Evolutionary conservation across 148 eudicot species (phyloP).

Genomic region (Persicaria tinctoria): DNA sequence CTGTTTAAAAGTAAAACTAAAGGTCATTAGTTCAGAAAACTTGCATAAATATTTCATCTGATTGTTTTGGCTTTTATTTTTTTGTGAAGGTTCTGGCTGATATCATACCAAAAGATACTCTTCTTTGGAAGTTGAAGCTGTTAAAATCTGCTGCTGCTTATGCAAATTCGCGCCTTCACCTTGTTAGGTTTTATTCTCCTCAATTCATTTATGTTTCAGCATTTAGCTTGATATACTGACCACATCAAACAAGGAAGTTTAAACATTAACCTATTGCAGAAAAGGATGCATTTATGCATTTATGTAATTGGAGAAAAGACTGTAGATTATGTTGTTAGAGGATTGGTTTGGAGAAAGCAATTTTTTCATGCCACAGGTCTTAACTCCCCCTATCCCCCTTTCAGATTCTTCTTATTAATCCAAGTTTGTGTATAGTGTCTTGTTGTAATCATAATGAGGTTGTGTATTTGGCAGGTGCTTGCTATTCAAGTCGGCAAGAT

Average conservation of each 20-base stretch:
- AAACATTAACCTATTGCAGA: too few relatives aligned
- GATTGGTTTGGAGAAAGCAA: too few relatives aligned
- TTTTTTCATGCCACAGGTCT: too few relatives aligned
- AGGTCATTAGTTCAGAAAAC: neutral
- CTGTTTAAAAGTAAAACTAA: neutral
- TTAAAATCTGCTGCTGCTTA: slow-evolving; percentile 78
- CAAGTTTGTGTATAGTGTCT: neutral
- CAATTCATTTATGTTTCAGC: neutral
- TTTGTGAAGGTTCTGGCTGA: slow-evolving; percentile 58
- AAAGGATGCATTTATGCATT: too few relatives aligned
- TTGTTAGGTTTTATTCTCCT: slow-evolving; percentile 51
- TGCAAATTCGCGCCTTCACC: slow-evolving; percentile 87
- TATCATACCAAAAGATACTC: slow-evolving; percentile 76
- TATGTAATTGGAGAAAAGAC: too few relatives aligned
- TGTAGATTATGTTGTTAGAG: too few relatives aligned
- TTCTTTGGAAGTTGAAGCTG: slow-evolving; percentile 84
- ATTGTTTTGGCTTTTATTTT: neutral
- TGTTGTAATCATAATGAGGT: neutral
- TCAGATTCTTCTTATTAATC: too few relatives aligned
- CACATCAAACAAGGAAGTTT: too few relatives aligned
- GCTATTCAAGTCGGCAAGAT: slow-evolving; percentile 32
- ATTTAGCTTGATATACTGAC: too few relatives aligned
- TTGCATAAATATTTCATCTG: neutral
- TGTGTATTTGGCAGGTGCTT: slow-evolving; percentile 36
- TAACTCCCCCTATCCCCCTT: too few relatives aligned